Base-by-base conservation (phyloP, 441 rosid genomes). In the Jatropha podagrica region DNA sequence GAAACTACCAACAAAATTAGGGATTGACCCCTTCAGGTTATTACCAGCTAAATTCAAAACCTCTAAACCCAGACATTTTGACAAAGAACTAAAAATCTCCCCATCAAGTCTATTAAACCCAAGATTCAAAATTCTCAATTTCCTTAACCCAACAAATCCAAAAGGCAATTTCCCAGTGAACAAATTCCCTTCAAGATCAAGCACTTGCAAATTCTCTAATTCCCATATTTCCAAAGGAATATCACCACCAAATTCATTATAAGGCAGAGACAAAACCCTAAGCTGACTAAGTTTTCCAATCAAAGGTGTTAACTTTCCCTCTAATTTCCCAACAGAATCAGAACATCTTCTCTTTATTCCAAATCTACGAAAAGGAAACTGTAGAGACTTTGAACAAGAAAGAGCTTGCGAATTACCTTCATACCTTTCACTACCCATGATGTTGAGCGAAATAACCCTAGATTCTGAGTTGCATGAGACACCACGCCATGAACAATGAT, bases 401-500 rank as follows among this genome's bases (percentile, higher is more conserved):
- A 78, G 71, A 65, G 59, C 73, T 46, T 32, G 70, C 32, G 67
- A 65, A 56, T 72, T 77, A 80, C 78, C 87, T 79, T 80, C 69
- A 61, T 76, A 2, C 5, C 23, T 55, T 17, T 26, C 76, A 60
- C 81, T 79, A 42, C 91, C 93, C 10, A 83, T 76, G 72, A 95
- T 80, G 63, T 84, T 87, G 51, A 92, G 78, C 38, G 95, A 85
- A 77, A 87, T 84, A 72, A 90, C 96, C 74, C 89, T 83, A 3
- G 90, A 87, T 41, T 76, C 76, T 20, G 86, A 78, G 83, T 91
- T 89, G 74, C 99, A 95, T 13, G 83, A 56, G 17, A 95, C 94
- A 12, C 99, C 97, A 67, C 66, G 65, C 98, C 97, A 95, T 5
- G 90, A 80, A 79, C 96, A 91, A 81, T 88, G 84, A 44, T 79